Evolutionary conservation across 306 rosid genomes (phyloP).

Genomic region (Lotus japonicus): DNA sequence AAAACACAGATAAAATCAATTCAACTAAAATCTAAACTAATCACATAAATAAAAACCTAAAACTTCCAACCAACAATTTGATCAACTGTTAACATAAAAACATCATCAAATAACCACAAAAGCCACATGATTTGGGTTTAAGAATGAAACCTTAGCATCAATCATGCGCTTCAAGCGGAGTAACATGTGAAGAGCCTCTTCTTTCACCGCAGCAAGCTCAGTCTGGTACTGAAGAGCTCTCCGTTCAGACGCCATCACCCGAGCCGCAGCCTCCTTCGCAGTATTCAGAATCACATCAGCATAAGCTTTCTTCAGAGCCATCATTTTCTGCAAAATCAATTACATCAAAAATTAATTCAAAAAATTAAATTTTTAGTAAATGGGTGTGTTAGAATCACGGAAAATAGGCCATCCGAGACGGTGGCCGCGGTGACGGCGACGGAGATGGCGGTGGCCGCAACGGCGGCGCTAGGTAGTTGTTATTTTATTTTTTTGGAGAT

Average conservation of each 20-base stretch:
- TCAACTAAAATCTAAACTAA: not conserved
- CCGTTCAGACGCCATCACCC: slow-evolving; percentile 60
- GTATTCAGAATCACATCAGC: slow-evolving; percentile 76
- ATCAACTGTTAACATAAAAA: not conserved
- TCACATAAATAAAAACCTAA: not conserved
- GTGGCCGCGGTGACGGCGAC: not conserved
- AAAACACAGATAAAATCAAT: not conserved
- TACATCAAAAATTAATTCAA: not conserved
- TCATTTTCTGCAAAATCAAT: slow-evolving; percentile 39
- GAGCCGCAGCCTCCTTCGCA: slow-evolving; percentile 69
- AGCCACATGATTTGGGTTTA: not conserved
- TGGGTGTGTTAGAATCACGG: not conserved
- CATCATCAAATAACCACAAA: not conserved
- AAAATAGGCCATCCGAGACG: not conserved
- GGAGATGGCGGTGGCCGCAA: not conserved
- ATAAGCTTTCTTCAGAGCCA: slow-evolving; percentile 69
- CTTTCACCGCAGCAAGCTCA: slow-evolving; percentile 44
- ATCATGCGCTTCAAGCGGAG: slow-evolving; percentile 53
- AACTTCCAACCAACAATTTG: not conserved
- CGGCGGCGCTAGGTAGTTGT: slow-evolving; percentile 1
- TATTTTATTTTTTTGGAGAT: not conserved
- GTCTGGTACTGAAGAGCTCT: slow-evolving; percentile 38
- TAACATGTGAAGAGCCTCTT: slow-evolving; percentile 58
- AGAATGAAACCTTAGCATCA: slow-evolving; percentile 56
- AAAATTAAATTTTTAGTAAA: not conserved